These are phyloP conservation scores for Sarcodon aspratus DNA, from an alignment of 768 basidiomycete species.

Conservation along the genomic window DNA sequence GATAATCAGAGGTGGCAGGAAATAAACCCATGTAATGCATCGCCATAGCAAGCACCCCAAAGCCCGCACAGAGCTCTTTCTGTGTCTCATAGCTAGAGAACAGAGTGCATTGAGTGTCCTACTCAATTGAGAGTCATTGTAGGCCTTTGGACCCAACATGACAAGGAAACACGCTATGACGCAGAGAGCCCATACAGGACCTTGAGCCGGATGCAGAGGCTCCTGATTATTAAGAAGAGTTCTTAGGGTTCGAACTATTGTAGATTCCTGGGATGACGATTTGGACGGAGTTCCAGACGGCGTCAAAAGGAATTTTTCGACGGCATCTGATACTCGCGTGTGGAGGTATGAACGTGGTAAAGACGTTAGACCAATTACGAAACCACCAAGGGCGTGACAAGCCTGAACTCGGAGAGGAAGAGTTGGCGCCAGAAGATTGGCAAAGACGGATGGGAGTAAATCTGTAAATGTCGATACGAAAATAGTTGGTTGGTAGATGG, in stretches of 20 bases:
- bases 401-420: constrained; percentile 59
- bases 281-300: constrained; percentile 10
- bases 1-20: constrained; percentile 34
- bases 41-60: constrained; percentile 59
- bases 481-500: constrained; percentile 45
- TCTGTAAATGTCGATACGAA: constrained; percentile 60
- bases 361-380: constrained; percentile 41
- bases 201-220: constrained; percentile 53
- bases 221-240: constrained; percentile 46
- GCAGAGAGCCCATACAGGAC: constrained; percentile 68
- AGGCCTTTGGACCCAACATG: constrained; percentile 48
- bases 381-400: constrained; percentile 64
- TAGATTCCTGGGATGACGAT: constrained; percentile 26
- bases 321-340: constrained; percentile 36
- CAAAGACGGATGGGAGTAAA: constrained; percentile 50
- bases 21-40: constrained; percentile 50
- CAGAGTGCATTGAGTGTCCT: constrained; percentile 39
- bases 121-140: constrained; percentile 29
- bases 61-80: constrained; percentile 51
- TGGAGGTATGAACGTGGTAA: constrained; percentile 39
- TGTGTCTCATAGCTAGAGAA: constrained; percentile 44
- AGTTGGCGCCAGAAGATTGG: constrained; percentile 52
- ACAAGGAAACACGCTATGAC: constrained; percentile 57
- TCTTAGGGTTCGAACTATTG: constrained; percentile 55
- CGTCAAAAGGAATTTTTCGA: constrained; percentile 37